phyloP scores from a whole-genome alignment of 331 rosid species.

The Acacia concinna region DNA sequence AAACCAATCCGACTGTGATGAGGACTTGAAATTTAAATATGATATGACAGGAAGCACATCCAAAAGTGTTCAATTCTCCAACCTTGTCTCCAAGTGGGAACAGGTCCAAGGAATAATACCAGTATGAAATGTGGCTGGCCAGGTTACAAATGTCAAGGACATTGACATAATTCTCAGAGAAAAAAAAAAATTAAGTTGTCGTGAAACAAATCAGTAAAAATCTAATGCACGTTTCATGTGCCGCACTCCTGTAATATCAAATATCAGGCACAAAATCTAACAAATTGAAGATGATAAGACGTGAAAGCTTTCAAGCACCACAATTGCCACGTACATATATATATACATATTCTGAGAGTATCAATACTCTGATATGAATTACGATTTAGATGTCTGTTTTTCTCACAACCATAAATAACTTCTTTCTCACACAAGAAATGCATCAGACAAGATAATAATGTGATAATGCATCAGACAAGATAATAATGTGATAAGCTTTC shows the following conservation, averaged over 20 bases:
- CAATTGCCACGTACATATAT: not conserved
- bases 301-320: not conserved
- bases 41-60: not conserved
- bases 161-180: not conserved
- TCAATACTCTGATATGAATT: not conserved
- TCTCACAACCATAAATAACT: not conserved
- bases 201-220: not conserved
- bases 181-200: not conserved
- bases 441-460: not conserved
- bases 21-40: not conserved
- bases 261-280: not conserved
- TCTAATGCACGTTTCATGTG: not conserved
- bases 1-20: not conserved
- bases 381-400: not conserved
- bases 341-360: not conserved
- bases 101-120: not conserved
- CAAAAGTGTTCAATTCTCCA: not conserved
- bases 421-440: not conserved
- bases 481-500: not conserved
- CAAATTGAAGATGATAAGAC: not conserved
- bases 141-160: slow-evolving; percentile 1
- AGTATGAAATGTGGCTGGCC: slow-evolving; percentile 4
- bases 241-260: not conserved
- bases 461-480: not conserved
- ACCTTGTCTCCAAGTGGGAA: not conserved